These are phyloP conservation scores for Cystobasidium slooffiae DNA, from an alignment of 1,284 basidiomycete genomes.

Conservation along the genomic window DNA sequence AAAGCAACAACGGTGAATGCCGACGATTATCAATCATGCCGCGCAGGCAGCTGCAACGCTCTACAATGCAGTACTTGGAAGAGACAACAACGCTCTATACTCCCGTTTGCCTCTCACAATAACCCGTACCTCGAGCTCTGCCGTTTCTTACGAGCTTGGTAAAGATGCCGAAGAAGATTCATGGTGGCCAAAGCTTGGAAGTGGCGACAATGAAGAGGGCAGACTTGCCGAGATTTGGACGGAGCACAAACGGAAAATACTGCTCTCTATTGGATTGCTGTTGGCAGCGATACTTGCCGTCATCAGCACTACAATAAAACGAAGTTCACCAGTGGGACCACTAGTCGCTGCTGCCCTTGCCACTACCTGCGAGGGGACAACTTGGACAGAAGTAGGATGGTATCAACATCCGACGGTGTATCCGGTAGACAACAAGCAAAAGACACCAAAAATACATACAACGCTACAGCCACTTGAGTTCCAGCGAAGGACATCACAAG, in stretches of 20 bases:
- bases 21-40: conserved; percentile 1
- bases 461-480: conserved; percentile 8
- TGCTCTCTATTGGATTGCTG: background rate
- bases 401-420: conserved; percentile 16
- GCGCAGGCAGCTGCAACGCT: background rate
- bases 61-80: background rate
- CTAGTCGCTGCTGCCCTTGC: background rate
- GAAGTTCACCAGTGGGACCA: background rate
- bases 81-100: background rate
- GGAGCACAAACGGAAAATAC: conserved; percentile 2
- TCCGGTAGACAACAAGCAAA: background rate
- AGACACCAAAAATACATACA: background rate
- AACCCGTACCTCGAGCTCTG: conserved; percentile 19
- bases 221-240: background rate
- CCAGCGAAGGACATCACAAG: conserved; percentile 23
- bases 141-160: conserved; percentile 11
- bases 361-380: background rate
- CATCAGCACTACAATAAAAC: background rate
- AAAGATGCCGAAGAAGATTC: conserved; percentile 7
- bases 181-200: background rate
- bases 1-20: background rate
- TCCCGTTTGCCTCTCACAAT: conserved; percentile 10
- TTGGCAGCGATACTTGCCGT: background rate
- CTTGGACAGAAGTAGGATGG: conserved; percentile 17
- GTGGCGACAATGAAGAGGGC: background rate